These are phyloP conservation scores for Hymenoscyphus fraxineus DNA, from an alignment of 2,329 filamentous ascomycete genomes.

Conservation along the genomic window DNA sequence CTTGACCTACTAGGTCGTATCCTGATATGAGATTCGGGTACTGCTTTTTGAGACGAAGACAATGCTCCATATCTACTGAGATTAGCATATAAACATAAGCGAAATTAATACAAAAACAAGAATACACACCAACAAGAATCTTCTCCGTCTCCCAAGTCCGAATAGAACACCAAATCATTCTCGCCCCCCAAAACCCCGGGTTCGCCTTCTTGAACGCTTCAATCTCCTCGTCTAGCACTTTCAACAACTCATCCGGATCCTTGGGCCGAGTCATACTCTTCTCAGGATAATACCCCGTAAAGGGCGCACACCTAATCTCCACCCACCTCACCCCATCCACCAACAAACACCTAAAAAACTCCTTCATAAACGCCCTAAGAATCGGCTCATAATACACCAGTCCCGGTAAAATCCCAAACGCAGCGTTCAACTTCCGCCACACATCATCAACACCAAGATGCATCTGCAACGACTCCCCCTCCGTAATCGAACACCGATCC, in stretches of 20 bases:
- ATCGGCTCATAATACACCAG: slow-evolving; percentile 86
- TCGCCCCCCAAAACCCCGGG: slow-evolving; percentile 72
- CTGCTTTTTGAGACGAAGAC: slow-evolving; percentile 71
- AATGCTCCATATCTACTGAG: slow-evolving; percentile 70
- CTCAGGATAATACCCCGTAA: slow-evolving; percentile 63
- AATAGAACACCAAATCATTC: slow-evolving; percentile 76
- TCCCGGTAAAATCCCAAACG: slow-evolving; percentile 66
- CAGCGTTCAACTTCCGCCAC: slow-evolving; percentile 73
- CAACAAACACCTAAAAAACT: slow-evolving; percentile 63
- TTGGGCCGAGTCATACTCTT: slow-evolving; percentile 55
- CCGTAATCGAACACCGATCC: slow-evolving; percentile 64
- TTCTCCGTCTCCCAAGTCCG: slow-evolving; percentile 57
- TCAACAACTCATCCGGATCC: slow-evolving; percentile 50
- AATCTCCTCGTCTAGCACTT: slow-evolving; percentile 70
- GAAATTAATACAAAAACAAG: neutral
- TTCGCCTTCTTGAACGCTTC: slow-evolving; percentile 67
- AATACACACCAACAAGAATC: slow-evolving; percentile 55
- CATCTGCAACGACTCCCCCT: slow-evolving; percentile 68
- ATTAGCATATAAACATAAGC: neutral
- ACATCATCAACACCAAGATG: slow-evolving; percentile 79
- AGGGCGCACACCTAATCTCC: slow-evolving; percentile 62
- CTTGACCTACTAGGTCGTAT: slow-evolving; percentile 84
- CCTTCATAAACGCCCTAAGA: slow-evolving; percentile 69
- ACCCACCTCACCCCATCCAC: slow-evolving; percentile 79
- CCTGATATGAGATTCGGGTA: slow-evolving; percentile 77